phyloP scores from a whole-genome alignment of 2,329 filamentous ascomycete species.

The Daldinia eschscholtzii region DNA sequence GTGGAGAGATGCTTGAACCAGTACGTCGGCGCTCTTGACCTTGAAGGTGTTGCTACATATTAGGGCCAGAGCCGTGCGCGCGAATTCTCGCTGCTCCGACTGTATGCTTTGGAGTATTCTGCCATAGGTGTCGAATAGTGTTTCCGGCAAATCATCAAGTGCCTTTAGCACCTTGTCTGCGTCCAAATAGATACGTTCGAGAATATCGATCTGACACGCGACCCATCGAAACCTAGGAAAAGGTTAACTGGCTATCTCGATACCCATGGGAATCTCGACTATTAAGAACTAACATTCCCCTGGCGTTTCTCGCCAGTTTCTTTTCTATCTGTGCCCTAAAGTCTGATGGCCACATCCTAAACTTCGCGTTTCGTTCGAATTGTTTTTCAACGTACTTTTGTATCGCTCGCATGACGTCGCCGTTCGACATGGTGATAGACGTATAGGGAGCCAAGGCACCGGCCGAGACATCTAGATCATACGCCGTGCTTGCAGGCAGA shows the following conservation, averaged over 20 bases:
- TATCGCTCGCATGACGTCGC: slow-evolving; percentile 48
- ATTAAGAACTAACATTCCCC: slow-evolving; percentile 46
- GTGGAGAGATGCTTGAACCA: slow-evolving; percentile 46
- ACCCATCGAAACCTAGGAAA: slow-evolving; percentile 49
- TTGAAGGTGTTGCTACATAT: slow-evolving; percentile 46
- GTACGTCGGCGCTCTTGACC: slow-evolving; percentile 45
- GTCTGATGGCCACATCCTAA: slow-evolving; percentile 13
- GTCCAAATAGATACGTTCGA: slow-evolving; percentile 38
- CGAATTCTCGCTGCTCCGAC: slow-evolving; percentile 39
- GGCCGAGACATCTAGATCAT: neutral
- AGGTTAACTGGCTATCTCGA: neutral
- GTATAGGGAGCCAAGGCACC: slow-evolving; percentile 2
- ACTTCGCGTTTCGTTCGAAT: slow-evolving; percentile 26
- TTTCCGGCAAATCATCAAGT: slow-evolving; percentile 40
- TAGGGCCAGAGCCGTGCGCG: slow-evolving; percentile 47
- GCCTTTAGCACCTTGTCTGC: slow-evolving; percentile 26
- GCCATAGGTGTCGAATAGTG: slow-evolving; percentile 48
- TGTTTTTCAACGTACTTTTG: slow-evolving; percentile 40
- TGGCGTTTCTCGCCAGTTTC: slow-evolving; percentile 40
- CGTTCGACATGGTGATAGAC: slow-evolving; percentile 48
- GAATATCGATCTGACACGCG: slow-evolving; percentile 47
- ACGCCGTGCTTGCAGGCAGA: neutral
- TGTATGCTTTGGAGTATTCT: slow-evolving; percentile 45
- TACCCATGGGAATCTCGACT: neutral
- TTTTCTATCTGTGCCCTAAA: slow-evolving; percentile 40